A percentile compares a stretch with the other conserved stretches of the same genome.
These are phyloP conservation scores for Hypomontagnella submonticulosa DNA, from an alignment of 495 filamentous ascomycete genomes.

Conservation along the genomic window DNA sequence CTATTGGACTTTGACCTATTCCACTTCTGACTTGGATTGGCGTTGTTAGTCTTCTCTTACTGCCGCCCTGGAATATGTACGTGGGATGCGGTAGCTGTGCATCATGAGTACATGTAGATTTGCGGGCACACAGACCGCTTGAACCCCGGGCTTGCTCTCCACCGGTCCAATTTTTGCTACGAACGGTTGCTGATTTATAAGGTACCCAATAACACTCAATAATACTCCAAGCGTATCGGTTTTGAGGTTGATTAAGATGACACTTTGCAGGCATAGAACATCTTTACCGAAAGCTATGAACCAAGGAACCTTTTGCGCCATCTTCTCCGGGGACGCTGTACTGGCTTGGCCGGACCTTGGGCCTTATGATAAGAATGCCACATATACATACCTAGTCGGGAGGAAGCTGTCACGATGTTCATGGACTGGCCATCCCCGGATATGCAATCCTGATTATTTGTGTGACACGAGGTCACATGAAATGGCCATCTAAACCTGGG, in stretches of 20 bases:
- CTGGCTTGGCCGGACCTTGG: constrained; percentile 8
- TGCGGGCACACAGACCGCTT: constrained; percentile 26
- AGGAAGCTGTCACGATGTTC: constrained; percentile 1
- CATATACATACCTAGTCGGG: constrained; percentile 8
- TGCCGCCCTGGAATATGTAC: constrained; percentile 17
- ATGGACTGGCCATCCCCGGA: constrained; percentile 1
- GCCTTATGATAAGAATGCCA: neutral
- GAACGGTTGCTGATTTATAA: constrained; percentile 9
- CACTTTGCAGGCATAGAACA: constrained; percentile 13
- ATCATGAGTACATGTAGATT: constrained; percentile 32
- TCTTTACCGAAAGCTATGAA: constrained; percentile 4
- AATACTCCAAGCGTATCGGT: constrained; percentile 4
- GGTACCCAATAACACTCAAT: constrained; percentile 11
- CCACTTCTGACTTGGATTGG: constrained; percentile 14
- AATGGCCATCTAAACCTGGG: neutral
- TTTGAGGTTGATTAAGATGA: constrained; percentile 14
- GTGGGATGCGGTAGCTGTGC: constrained; percentile 30
- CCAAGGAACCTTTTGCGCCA: neutral
- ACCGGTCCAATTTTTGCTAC: constrained; percentile 19
- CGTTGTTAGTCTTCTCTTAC: constrained; percentile 2
- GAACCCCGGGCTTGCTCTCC: constrained; percentile 20
- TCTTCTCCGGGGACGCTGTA: constrained; percentile 2
- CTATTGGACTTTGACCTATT: constrained; percentile 22
- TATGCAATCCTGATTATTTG: constrained; percentile 8
- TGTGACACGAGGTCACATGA: constrained; percentile 11